Evolutionary conservation across 257 asterid species (phyloP).

Genomic region (Nicotiana attenuata): DNA sequence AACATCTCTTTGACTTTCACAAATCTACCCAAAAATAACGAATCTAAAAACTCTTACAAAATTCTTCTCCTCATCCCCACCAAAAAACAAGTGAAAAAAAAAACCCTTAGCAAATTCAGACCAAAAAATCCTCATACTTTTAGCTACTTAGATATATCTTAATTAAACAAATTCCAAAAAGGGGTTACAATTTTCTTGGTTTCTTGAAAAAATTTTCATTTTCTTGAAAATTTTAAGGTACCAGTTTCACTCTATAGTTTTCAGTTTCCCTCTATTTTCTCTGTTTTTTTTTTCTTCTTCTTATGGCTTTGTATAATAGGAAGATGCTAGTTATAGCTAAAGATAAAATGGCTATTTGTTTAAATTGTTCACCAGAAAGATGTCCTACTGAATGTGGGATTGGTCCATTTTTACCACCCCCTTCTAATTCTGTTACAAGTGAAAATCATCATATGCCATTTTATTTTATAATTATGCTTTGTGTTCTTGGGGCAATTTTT

Average conservation of each 20-base stretch:
- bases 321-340: background rate
- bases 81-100: background rate
- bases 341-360: background rate
- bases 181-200: background rate
- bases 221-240: background rate
- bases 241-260: background rate
- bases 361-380: constrained; percentile 3
- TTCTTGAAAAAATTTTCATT: background rate
- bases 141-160: background rate
- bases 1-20: constrained; percentile 23
- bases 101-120: background rate
- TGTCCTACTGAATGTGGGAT: constrained; percentile 1
- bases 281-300: background rate
- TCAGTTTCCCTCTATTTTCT: background rate
- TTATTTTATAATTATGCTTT: constrained; percentile 43
- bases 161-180: background rate
- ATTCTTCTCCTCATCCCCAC: background rate
- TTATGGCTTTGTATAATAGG: constrained; percentile 6
- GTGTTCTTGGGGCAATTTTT: constrained; percentile 44
- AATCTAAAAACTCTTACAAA: constrained; percentile 9
- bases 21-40: background rate
- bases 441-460: constrained; percentile 28
- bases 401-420: background rate
- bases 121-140: background rate
- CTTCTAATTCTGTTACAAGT: constrained; percentile 12